phyloP scores from a whole-genome alignment of 768 basidiomycete species.

The Suillus subluteus region DNA sequence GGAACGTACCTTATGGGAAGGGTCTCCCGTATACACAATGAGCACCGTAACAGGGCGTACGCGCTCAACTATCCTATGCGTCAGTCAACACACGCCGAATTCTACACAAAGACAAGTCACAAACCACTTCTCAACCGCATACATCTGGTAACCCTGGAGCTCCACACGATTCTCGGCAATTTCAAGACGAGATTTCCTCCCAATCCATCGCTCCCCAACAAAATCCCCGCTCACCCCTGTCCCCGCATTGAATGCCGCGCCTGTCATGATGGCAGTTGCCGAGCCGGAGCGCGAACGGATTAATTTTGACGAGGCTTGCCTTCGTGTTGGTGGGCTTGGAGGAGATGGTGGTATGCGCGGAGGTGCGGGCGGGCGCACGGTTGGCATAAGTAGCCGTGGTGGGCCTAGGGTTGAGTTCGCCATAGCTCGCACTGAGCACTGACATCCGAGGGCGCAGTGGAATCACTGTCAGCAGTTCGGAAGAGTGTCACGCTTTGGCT shows the following conservation, averaged over 20 bases:
- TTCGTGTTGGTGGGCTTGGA: constrained; percentile 23
- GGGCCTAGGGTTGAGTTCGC: constrained; percentile 12
- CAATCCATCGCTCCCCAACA: constrained; percentile 47
- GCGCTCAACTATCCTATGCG: constrained; percentile 66
- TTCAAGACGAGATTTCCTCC: constrained; percentile 49
- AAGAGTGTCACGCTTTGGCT: constrained; percentile 3
- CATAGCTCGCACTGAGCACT: not conserved
- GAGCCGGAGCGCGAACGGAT: constrained; percentile 39
- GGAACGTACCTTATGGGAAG: constrained; percentile 58
- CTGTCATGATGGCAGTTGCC: constrained; percentile 24
- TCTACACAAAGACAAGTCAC: constrained; percentile 2
- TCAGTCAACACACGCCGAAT: not conserved
- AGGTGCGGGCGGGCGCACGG: constrained; percentile 31
- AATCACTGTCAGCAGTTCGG: not conserved
- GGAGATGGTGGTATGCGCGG: constrained; percentile 14
- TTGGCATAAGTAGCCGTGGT: constrained; percentile 35
- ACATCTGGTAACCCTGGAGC: constrained; percentile 70
- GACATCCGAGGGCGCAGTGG: not conserved
- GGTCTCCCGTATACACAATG: constrained; percentile 78
- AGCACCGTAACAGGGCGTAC: constrained; percentile 62
- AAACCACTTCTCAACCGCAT: constrained; percentile 86
- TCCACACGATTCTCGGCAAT: constrained; percentile 51
- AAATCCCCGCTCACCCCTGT: constrained; percentile 17
- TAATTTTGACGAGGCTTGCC: constrained; percentile 28
- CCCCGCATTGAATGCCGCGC: constrained; percentile 15